Conservation (phyloP, 1,139 yeast genomes). For the Blastobotrys persicus region DNA sequence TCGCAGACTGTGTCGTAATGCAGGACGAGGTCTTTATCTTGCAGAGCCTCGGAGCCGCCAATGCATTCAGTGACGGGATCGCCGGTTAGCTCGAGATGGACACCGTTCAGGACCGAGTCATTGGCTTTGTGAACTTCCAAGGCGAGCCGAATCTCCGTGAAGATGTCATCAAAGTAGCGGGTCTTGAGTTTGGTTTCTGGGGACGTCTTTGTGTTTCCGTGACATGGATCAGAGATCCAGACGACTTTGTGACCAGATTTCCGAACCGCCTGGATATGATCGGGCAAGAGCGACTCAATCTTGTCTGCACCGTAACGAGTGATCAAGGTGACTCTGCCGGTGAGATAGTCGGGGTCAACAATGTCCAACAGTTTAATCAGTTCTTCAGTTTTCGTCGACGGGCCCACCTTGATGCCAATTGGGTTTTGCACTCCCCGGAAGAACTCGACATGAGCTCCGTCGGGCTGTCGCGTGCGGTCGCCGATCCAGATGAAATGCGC, state of each 20-base stretch:
- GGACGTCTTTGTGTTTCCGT: conserved; percentile 44
- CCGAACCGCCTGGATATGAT: conserved; percentile 42
- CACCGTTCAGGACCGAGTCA: conserved; percentile 40
- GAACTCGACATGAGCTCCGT: conserved; percentile 47
- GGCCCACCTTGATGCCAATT: conserved; percentile 46
- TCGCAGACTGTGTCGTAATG: conserved; percentile 47
- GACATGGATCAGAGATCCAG: conserved; percentile 46
- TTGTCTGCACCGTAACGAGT: conserved; percentile 44
- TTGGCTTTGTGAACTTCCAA: conserved; percentile 39
- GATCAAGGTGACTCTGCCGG: conserved; percentile 44
- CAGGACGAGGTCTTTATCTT: conserved; percentile 41
- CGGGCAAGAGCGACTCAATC: conserved; percentile 38
- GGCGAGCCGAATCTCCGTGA: conserved; percentile 40
- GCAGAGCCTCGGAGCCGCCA: conserved; percentile 44
- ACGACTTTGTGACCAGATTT: conserved; percentile 43
- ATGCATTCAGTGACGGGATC: conserved; percentile 47
- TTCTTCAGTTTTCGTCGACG: conserved; percentile 41
- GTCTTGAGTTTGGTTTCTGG: conserved; percentile 43
- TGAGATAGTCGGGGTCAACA: conserved; percentile 40
- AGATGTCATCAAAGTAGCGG: conserved; percentile 44
- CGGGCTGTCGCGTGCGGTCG: conserved; percentile 44
- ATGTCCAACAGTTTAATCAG: conserved; percentile 40
- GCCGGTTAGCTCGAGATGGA: conserved; percentile 46
- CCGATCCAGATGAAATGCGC: conserved; percentile 49
- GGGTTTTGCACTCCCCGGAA: conserved; percentile 46